Percentiles rank a stretch among this genome's conserved stretches.
Conservation (phyloP, 331 rosid species). For the Quercus tomentella region DNA sequence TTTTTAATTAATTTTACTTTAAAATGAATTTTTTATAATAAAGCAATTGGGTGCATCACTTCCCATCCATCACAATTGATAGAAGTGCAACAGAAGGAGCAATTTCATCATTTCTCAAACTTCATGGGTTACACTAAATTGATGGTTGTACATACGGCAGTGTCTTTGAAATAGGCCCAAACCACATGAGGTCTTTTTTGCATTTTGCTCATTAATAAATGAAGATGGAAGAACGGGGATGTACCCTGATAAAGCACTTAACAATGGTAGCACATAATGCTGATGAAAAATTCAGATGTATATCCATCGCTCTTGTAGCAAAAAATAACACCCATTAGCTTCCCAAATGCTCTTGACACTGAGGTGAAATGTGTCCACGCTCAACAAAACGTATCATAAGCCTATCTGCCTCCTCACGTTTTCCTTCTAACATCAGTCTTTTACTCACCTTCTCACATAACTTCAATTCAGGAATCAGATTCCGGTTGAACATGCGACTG, state of each 20-base stretch:
- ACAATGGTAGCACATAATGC: neutral
- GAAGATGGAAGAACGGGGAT: neutral
- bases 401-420: slow-evolving; percentile 67
- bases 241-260: neutral
- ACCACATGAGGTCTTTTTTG: no score
- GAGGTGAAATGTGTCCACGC: slow-evolving; percentile 49
- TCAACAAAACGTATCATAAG: slow-evolving; percentile 75
- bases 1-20: no score
- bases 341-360: slow-evolving; percentile 26
- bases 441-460: slow-evolving; percentile 77
- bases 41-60: no score
- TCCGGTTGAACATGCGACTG: slow-evolving; percentile 74
- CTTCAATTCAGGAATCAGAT: slow-evolving; percentile 75
- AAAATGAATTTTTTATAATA: no score
- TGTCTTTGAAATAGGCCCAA: no score
- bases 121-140: no score
- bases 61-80: no score
- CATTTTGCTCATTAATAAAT: no score
- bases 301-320: neutral
- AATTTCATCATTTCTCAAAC: no score
- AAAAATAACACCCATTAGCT: slow-evolving; percentile 17
- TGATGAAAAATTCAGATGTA: neutral
- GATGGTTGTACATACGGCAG: no score
- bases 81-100: no score
- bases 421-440: slow-evolving; percentile 54